These are phyloP conservation scores for Xylaria scruposa DNA, from an alignment of 495 filamentous ascomycete genomes.

Conservation along the genomic window DNA sequence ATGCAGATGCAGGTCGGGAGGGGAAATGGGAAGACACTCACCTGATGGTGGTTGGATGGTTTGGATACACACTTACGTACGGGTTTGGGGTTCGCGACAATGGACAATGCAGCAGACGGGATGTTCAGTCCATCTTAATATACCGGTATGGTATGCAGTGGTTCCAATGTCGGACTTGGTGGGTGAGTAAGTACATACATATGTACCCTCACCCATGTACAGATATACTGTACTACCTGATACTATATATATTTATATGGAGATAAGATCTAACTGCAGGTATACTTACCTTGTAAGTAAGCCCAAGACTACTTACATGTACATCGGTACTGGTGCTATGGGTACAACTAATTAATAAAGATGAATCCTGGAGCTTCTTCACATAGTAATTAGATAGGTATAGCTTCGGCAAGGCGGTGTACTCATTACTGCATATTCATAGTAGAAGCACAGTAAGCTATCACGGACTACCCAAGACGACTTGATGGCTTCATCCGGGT, in stretches of 20 bases:
- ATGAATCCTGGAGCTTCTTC: not conserved
- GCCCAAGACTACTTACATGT: not conserved
- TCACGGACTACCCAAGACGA: not conserved
- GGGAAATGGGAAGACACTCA: constrained; percentile 25
- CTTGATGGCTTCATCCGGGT: not conserved
- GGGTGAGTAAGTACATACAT: not conserved
- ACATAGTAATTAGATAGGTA: constrained; percentile 13
- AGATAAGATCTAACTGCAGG: not conserved
- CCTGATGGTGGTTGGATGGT: constrained; percentile 20
- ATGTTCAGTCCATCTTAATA: constrained; percentile 20
- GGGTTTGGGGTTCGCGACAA: constrained; percentile 1
- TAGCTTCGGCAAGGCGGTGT: constrained; percentile 19
- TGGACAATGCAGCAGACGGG: not conserved
- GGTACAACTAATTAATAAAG: no score
- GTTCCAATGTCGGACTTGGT: not conserved
- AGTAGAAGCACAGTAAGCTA: constrained; percentile 16
- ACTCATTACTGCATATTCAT: not conserved
- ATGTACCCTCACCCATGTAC: not conserved
- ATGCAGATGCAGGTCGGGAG: constrained; percentile 17
- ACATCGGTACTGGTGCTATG: not conserved
- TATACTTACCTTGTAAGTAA: not conserved
- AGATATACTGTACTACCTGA: not conserved
- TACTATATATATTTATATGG: not conserved
- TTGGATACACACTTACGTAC: not conserved
- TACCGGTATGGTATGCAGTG: not conserved